phyloP scores from a whole-genome alignment of 306 rosid genomes.

The Cucumis melo region DNA sequence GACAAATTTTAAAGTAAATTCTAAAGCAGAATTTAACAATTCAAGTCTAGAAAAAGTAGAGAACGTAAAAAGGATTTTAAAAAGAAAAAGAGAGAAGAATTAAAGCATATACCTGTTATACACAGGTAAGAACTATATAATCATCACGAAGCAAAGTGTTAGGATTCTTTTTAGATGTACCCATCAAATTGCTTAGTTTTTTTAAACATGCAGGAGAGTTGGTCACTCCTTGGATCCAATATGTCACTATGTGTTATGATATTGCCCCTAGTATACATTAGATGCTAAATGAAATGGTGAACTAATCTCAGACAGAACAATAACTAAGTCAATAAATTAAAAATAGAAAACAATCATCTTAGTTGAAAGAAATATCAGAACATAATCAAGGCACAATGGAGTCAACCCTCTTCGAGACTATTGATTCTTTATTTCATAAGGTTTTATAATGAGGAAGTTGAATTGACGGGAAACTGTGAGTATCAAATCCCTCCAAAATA shows the following conservation, averaged over 20 bases:
- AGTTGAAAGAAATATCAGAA: constrained; percentile 34
- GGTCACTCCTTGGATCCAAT: constrained; percentile 42
- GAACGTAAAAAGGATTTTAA: background rate
- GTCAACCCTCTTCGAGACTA: constrained; percentile 80
- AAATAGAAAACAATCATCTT: background rate
- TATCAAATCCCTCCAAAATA: constrained; percentile 65
- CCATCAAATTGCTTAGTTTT: constrained; percentile 30
- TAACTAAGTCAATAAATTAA: background rate
- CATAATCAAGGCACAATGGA: constrained; percentile 66
- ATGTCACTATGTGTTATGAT: constrained; percentile 36
- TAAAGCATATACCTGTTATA: constrained; percentile 40
- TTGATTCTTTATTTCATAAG: constrained; percentile 40
- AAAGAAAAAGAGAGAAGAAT: background rate
- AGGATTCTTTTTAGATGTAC: constrained; percentile 15
- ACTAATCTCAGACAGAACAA: constrained; percentile 5
- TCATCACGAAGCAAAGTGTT: constrained; percentile 26
- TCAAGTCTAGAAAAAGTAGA: background rate
- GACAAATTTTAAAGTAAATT: background rate
- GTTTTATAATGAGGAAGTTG: constrained; percentile 30
- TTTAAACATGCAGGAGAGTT: constrained; percentile 30
- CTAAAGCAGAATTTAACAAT: background rate
- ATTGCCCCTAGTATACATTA: constrained; percentile 66
- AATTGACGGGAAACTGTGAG: constrained; percentile 42
- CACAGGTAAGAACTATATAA: constrained; percentile 23
- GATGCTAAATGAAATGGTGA: constrained; percentile 28